Evolutionary conservation across 2,329 filamentous ascomycete genomes (phyloP), one percentile per base, ranked within the genome.

Genomic region (Aplosporella prunicola): DNA sequence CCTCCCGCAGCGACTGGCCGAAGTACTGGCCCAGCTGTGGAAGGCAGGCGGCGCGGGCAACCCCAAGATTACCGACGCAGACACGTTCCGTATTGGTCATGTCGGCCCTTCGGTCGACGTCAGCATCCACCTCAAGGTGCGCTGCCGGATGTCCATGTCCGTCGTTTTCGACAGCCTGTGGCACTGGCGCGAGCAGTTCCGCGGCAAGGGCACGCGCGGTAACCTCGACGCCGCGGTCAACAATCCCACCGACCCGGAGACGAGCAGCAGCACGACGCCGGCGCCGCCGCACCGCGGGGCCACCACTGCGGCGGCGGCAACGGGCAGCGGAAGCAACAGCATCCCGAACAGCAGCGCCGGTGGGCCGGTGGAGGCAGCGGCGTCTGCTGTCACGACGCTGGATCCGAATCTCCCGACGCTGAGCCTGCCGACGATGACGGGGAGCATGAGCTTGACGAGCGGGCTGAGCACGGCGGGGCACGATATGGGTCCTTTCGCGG

Each of bases 21-120:
- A 89, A 62, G 72, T 91, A n/a, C 81, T 89, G 68, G 82, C 84
- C 5, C 84, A 89, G 61, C 80, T 91, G 58, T 91, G 82, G 82
- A 84, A 86, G 49, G 80, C 58, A 23, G 62, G 59, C 38, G 41
- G 41, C 16, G 55, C 55, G 11, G 51, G 56, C n/a, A 39, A 35
- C 16, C 27, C 35, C 14, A 39, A 42, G 16, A 20, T 24, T 3
- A 23, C 32, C 9, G 38, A 40, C 9, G 31, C 37, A 22, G 33
- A 41, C 14, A 28, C 23, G 15, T 37, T 24, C 18, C 33, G 34
- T 18, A 11, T 33, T 47, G 26, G 25, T 16, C 37, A 24, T 15
- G 16, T 26, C 11, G 36, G 17, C 16, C 20, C 26, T 15, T 31
- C 57, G 20, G 48, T 80, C 27, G 81, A 87, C 49, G 79, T 84